These are phyloP conservation scores for Coelastrella sp. DNA, from an alignment of 139 green algal genomes.

Conservation along the genomic window DNA sequence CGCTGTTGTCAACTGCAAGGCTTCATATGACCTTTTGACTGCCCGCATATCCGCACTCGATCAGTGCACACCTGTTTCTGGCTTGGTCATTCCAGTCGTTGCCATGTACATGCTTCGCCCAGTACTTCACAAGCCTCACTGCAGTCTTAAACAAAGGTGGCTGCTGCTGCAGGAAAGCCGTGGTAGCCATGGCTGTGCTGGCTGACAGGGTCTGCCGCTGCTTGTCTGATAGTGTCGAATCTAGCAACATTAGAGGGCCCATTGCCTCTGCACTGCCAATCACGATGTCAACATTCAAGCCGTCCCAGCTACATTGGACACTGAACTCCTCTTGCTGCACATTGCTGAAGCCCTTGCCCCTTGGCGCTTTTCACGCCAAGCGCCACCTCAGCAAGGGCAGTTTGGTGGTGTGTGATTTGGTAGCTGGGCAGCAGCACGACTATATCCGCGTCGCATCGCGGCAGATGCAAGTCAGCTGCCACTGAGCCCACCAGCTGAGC, in stretches of 20 bases:
- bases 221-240: not conserved
- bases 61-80: not conserved
- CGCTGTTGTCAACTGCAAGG: too few species aligned
- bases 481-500: not conserved
- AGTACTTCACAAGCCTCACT: conserved; percentile 2
- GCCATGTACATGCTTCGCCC: not conserved
- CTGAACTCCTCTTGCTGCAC: not conserved
- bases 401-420: not conserved
- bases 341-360: not conserved
- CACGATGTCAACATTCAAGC: not conserved
- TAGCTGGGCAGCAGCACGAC: not conserved
- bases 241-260: not conserved
- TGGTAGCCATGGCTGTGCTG: not conserved
- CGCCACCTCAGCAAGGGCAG: not conserved
- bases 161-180: not conserved
- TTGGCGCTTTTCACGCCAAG: not conserved
- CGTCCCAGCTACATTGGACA: not conserved
- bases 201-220: not conserved
- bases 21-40: too few species aligned
- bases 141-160: not conserved
- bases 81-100: not conserved
- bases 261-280: not conserved
- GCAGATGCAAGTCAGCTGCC: not conserved
- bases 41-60: not conserved
- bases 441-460: not conserved